A percentile compares a stretch with the other conserved stretches of the same genome.
These are phyloP conservation scores for Suillus fuscotomentosus DNA, from an alignment of 768 basidiomycete species.

Conservation along the genomic window DNA sequence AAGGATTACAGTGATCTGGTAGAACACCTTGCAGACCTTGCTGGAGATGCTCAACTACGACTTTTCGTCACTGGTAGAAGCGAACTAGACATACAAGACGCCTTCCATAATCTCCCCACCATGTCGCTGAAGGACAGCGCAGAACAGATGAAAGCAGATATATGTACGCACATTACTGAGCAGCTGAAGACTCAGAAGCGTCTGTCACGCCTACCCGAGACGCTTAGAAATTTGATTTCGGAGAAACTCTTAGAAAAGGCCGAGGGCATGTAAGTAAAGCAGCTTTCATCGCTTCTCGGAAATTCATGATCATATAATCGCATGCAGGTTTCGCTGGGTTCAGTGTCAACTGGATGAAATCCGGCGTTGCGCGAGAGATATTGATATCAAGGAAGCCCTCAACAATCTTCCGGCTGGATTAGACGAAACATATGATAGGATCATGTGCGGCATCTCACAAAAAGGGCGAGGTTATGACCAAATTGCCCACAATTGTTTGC, in stretches of 20 bases:
- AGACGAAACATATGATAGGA: constrained; percentile 21
- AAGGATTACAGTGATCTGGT: not conserved
- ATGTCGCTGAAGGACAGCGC: constrained; percentile 3
- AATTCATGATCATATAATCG: not conserved
- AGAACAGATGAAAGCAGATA: not conserved
- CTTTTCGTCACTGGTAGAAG: constrained; percentile 8
- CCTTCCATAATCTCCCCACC: not conserved
- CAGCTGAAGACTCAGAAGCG: not conserved
- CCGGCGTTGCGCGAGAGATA: no score
- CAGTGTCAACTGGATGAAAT: constrained; percentile 5
- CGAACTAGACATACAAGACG: not conserved
- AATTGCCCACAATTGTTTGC: not conserved
- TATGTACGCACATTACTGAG: not conserved
- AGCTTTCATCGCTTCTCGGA: not conserved
- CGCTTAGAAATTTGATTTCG: not conserved
- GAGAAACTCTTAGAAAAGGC: constrained; percentile 4
- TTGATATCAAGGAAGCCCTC: not conserved
- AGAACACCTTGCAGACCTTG: not conserved
- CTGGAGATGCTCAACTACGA: not conserved
- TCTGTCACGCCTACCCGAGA: not conserved
- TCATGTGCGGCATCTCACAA: constrained; percentile 11
- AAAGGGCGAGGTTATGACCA: not conserved
- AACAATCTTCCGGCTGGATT: constrained; percentile 15
- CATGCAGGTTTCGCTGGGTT: constrained; percentile 8
- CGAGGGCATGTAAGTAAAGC: constrained; percentile 5